Conservation (phyloP, 2,329 filamentous ascomycete species). For the Balansia obtecta region DNA sequence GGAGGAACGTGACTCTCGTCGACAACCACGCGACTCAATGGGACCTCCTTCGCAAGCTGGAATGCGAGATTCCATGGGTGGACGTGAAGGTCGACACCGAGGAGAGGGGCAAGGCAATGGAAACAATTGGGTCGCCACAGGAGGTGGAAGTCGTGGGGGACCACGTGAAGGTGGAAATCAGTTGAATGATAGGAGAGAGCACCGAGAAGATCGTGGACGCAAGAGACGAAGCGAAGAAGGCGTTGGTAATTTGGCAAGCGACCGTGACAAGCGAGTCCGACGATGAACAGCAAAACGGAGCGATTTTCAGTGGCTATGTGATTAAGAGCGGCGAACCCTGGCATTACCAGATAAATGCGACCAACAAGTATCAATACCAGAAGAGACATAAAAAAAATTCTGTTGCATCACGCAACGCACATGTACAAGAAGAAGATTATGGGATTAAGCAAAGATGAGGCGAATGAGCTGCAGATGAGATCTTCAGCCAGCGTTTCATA, state of each 20-base stretch:
- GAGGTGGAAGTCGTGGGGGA: slow-evolving; percentile 16
- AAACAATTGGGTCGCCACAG: slow-evolving; percentile 10
- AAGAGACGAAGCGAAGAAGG: slow-evolving; percentile 36
- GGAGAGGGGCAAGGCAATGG: slow-evolving; percentile 13
- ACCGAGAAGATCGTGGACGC: slow-evolving; percentile 24
- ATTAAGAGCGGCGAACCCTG: background rate
- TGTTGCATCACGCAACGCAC: background rate
- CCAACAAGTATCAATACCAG: background rate
- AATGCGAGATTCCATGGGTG: slow-evolving; percentile 19
- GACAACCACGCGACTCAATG: slow-evolving; percentile 18
- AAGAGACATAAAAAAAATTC: background rate
- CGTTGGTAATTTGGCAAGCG: slow-evolving; percentile 23
- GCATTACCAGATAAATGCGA: background rate
- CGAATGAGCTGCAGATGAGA: background rate
- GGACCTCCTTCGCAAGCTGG: slow-evolving; percentile 16
- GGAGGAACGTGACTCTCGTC: slow-evolving; percentile 23
- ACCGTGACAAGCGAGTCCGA: slow-evolving; percentile 43
- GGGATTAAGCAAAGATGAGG: background rate
- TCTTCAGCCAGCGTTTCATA: background rate
- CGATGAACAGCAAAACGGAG: slow-evolving; percentile 21
- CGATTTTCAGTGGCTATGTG: background rate
- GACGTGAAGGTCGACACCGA: slow-evolving; percentile 21
- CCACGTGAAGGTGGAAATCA: slow-evolving; percentile 20
- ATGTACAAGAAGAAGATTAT: background rate
- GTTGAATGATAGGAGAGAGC: slow-evolving; percentile 20